A percentile compares a stretch with the other conserved stretches of the same genome.
Conservation (phyloP, 192 early-diverging fungal species). For the Backusella circina region DNA sequence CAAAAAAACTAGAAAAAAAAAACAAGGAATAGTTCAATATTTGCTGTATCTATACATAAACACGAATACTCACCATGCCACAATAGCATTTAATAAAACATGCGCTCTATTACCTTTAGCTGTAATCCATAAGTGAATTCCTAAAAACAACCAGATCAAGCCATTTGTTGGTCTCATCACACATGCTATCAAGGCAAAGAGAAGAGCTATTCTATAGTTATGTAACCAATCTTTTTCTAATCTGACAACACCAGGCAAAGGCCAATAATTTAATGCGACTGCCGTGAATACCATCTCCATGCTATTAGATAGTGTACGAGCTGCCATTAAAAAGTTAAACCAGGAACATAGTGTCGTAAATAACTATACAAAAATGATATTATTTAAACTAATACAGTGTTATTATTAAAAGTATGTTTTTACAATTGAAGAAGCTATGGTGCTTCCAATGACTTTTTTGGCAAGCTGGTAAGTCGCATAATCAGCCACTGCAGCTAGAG, state of each 20-base stretch:
- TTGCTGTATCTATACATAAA: neutral
- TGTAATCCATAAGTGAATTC: conserved; percentile 48
- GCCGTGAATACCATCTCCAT: conserved; percentile 76
- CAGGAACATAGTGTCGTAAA: conserved; percentile 51
- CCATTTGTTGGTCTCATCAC: conserved; percentile 88
- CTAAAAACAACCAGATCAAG: conserved; percentile 80
- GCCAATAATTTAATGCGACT: conserved; percentile 84
- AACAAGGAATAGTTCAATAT: neutral
- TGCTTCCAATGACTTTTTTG: conserved; percentile 19
- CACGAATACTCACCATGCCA: conserved; percentile 40
- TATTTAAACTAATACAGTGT: too few species aligned
- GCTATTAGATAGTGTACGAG: conserved; percentile 54
- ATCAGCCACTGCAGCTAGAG: conserved; percentile 71
- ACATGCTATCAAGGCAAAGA: conserved; percentile 76
- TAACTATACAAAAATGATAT: conserved; percentile 30
- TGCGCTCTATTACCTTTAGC: conserved; percentile 3
- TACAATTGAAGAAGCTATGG: conserved; percentile 30
- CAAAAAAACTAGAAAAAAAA: neutral
- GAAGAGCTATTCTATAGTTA: conserved; percentile 43
- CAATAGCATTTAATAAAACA: conserved; percentile 27
- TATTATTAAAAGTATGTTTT: neutral
- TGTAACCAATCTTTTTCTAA: conserved; percentile 9
- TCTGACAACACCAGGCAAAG: conserved; percentile 41
- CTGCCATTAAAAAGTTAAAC: conserved; percentile 56
- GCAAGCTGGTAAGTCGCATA: conserved; percentile 73